Base-by-base conservation (phyloP, 805 yeast species). In the Zygosaccharomyces bisporus region DNA sequence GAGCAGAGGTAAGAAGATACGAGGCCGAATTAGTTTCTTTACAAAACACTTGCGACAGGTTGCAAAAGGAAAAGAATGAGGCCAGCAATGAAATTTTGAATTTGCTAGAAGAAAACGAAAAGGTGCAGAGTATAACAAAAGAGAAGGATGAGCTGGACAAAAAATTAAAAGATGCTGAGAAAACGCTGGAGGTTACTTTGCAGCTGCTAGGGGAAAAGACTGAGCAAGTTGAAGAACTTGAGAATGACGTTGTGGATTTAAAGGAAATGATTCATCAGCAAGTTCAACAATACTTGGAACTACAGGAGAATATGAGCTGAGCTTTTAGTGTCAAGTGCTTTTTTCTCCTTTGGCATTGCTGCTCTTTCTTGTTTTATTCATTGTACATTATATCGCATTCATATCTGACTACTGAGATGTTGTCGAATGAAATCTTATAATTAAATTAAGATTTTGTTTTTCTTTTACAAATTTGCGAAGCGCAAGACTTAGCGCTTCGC, bases 221-320 rank as follows among this genome's bases (percentile, higher is more conserved):
- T 4, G 99, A 95, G 61, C 74, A 72, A 50, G 91, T 86, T 4
- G 85, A 81, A 44, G 99, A 93, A 63, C 72, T 93, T 36, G 76
- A 74, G 52, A 95, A 95, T 6, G 99, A 93, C 58, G 91, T 93
- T 13, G 75, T 72, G 4, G 99, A 93, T 64, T 72, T 91, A 64
- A 93, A 93, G 65, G 95, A 86, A 37, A 71, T 93, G 70, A 76
- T 88, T 63, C 74, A 79, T 49, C 76, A 76, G 50, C 99, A 91
- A 64, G 90, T 91, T 34, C 95, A 86, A 62, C 93, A 90, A 52
- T 74, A 91, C 77, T 80, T 88, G 34, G 83, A 76, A 34, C 54
- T 84, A 55, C 86, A 82, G 52, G 70, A 61, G 38, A 47, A 44
- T 7, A 19, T 43, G 23, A n/a, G n/a, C n/a, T n/a, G n/a, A n/a